phyloP scores from a whole-genome alignment of 2,329 filamentous ascomycete species.

The Colletotrichum sublineola region DNA sequence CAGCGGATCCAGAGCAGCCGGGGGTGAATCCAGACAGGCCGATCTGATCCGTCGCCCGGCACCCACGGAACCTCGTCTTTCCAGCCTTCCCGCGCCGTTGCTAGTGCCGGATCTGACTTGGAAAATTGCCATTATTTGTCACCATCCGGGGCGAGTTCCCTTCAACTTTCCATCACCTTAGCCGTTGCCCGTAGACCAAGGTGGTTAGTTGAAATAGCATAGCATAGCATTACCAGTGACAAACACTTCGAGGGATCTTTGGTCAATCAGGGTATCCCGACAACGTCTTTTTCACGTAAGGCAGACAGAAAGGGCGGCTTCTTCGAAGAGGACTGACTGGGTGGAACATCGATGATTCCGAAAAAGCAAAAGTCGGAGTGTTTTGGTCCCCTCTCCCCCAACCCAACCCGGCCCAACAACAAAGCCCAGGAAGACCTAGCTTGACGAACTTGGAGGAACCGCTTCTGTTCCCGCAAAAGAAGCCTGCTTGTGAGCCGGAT shows the following conservation, averaged over 20 bases:
- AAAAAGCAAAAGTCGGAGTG: conserved; percentile 35
- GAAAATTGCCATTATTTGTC: conserved; percentile 17
- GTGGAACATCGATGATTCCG: conserved; percentile 31
- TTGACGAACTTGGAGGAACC: background rate
- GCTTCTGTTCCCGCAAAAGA: background rate
- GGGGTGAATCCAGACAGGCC: conserved; percentile 20
- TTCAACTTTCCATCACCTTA: background rate
- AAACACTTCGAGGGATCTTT: conserved; percentile 16
- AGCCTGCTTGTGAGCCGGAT: background rate
- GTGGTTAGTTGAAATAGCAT: background rate
- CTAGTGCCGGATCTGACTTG: conserved; percentile 21
- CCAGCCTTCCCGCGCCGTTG: conserved; percentile 11
- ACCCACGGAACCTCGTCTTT: conserved; percentile 21
- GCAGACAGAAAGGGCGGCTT: background rate
- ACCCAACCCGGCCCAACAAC: background rate
- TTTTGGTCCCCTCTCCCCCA: background rate
- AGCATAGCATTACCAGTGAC: conserved; percentile 15
- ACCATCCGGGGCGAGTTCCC: background rate
- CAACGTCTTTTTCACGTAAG: conserved; percentile 15
- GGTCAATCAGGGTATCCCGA: background rate
- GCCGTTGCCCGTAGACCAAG: background rate
- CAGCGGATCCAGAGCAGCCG: background rate
- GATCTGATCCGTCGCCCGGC: conserved; percentile 7
- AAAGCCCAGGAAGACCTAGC: background rate
- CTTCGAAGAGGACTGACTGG: background rate